Base-by-base conservation (phyloP, 495 filamentous ascomycete genomes). In the Patellaria atrata region DNA sequence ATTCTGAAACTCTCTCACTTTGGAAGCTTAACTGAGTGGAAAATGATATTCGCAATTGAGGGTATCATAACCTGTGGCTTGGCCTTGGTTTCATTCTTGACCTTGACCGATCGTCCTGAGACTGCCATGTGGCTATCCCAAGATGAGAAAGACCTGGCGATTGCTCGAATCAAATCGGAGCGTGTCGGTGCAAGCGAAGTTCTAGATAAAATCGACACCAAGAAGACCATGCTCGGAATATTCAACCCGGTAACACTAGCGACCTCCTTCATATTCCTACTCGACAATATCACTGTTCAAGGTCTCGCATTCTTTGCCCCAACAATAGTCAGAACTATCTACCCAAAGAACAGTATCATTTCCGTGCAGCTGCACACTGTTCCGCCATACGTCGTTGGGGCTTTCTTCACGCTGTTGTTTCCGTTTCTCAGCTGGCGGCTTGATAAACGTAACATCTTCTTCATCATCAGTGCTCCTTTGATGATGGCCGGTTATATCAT, bases 401-500 rank as follows among this genome's bases (percentile, higher is more conserved):
- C 62, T 9, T 71, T 78, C 48, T 77, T 80, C 59, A 73, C 70
- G 3, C 35, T 82, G 1, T 39, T 69, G 4, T 57, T 82, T 30
- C 72, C 76, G 0, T 64, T 66, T 38, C 52, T 80, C 16, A 72
- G 65, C 50, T 75, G 69, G 67, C 54, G 61, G 10, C 46, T 66
- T 22, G 74, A 82, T 44, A 56, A 51, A 1, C 68, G 68, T 23
- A 37, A 57, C 26, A 37, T 61, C 20, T 65, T 64, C 47, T 62
- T 67, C 50, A 52, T 69, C 30, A 25, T 58, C 19, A 35, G 48
- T 15, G 55, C 64, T 1, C 65, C 67, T 41, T 43, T 82, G 5
- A 66, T 71, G 38, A 75, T 83, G 57, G 53, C 63, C 19, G 79
- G 77, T 3, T 82, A 81, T 59, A 68, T 71, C 53, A 75, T 83